Evolutionary conservation across 805 yeast genomes (phyloP), one percentile per base, ranked within the genome.

Genomic region (Kodamaea kakaduensis): DNA sequence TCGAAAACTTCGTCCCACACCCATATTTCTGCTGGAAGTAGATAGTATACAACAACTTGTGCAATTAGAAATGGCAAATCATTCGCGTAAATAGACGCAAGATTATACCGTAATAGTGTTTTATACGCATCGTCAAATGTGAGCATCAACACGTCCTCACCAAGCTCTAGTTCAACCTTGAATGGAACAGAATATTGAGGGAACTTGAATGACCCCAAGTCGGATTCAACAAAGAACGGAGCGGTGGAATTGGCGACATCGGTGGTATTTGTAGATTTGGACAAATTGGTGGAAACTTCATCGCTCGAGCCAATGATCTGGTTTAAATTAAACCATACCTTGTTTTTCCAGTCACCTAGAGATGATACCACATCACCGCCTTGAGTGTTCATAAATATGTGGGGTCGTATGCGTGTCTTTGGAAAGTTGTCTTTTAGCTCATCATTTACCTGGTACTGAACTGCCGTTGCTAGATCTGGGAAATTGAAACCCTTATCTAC

Each of bases 401-500:
- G 18, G 6, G 29, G 19, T 16, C 29, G 18, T 19, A 51, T 27
- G 5, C 34, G 37, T 3, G 25, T 16, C 10, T n/a, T 28, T 3
- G 41, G 37, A 19, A 38, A 37, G 3, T 36, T 20, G 8, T 36
- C 34, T 12, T 9, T 9, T n/a, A 49, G 20, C 23, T 52, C 53
- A 4, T 20, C 32, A 34, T 65, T 59, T 5, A 64, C 34, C 45
- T 67, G 72, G 1, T 39, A 9, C 36, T 66, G 70, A 3, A 60
- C 41, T 4, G 72, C 87, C 27, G 66, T 66, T 1, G 70, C 73
- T 13, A 87, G 50, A 52, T 87, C 95, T 0, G 90, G 89, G 45
- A 80, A 78, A 12, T 59, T 55, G 43, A 77, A 67, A 1, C 73
- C 74, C 8, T 67, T 43, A 40, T 64, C 63, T n/a, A 16, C 17